phyloP scores from a whole-genome alignment of 1,139 yeast species.

The Suhomyces maxii region DNA sequence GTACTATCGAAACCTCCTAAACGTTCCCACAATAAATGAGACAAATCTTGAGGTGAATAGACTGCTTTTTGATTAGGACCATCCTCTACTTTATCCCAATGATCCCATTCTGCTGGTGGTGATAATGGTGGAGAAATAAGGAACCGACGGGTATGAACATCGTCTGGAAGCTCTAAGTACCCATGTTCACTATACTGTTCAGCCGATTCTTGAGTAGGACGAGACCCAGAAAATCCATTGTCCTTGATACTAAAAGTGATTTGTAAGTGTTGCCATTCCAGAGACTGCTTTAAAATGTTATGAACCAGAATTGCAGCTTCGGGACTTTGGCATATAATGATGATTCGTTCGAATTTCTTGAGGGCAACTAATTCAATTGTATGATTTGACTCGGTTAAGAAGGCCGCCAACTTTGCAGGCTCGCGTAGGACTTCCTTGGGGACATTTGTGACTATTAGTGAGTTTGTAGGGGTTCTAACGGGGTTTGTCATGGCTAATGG shows the following conservation, averaged over 20 bases:
- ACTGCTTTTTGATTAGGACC: slow-evolving; percentile 41
- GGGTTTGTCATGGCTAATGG: background rate
- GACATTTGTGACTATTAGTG: slow-evolving; percentile 41
- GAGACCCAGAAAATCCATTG: slow-evolving; percentile 20
- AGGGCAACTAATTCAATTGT: slow-evolving; percentile 38
- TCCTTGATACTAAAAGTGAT: slow-evolving; percentile 39
- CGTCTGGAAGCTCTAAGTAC: slow-evolving; percentile 45
- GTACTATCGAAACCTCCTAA: slow-evolving; percentile 42
- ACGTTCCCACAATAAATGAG: slow-evolving; percentile 48
- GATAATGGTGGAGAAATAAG: slow-evolving; percentile 51
- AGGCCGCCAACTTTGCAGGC: slow-evolving; percentile 27
- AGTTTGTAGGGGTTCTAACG: slow-evolving; percentile 33
- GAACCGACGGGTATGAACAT: slow-evolving; percentile 39
- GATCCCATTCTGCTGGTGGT: slow-evolving; percentile 50
- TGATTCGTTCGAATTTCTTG: slow-evolving; percentile 34
- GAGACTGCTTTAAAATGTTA: slow-evolving; percentile 16
- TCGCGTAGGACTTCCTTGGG: slow-evolving; percentile 21
- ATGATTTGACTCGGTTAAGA: slow-evolving; percentile 25
- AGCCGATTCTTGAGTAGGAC: background rate
- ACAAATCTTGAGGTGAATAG: slow-evolving; percentile 41
- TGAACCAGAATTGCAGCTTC: slow-evolving; percentile 24
- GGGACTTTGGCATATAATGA: slow-evolving; percentile 34
- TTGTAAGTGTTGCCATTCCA: slow-evolving; percentile 19
- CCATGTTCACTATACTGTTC: slow-evolving; percentile 15
- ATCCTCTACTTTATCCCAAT: slow-evolving; percentile 45